phyloP scores from a whole-genome alignment of 2,329 filamentous ascomycete genomes.

The Mycocentrospora acerina region DNA sequence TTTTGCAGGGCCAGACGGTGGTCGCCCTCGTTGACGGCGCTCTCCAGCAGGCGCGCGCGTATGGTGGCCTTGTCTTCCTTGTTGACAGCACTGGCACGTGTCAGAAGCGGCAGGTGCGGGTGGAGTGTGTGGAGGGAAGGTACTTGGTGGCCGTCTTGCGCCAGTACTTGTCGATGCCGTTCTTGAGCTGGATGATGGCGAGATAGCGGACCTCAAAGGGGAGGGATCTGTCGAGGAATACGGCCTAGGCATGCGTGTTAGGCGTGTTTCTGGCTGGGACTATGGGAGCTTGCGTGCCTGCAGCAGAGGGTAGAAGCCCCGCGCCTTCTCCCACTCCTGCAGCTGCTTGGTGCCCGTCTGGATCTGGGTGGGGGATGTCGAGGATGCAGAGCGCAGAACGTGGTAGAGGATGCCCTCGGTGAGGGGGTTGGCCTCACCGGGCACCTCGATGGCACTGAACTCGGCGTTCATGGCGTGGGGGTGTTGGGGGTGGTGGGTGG shows the following conservation, averaged over 20 bases:
- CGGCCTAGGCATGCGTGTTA: constrained; percentile 56
- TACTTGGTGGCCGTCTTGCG: constrained; percentile 73
- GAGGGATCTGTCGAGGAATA: constrained; percentile 78
- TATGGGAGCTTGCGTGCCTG: constrained; percentile 31
- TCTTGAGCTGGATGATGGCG: constrained; percentile 91
- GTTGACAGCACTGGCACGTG: constrained; percentile 54
- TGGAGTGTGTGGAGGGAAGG: background rate
- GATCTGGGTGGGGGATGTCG: constrained; percentile 50
- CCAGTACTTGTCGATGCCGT: constrained; percentile 96
- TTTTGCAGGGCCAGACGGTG: constrained; percentile 80
- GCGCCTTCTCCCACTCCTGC: constrained; percentile 51
- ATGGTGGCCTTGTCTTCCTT: constrained; percentile 76
- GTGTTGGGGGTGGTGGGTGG: background rate
- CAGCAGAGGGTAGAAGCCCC: constrained; percentile 52
- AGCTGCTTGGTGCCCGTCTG: constrained; percentile 56
- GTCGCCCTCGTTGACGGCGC: constrained; percentile 75
- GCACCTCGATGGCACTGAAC: constrained; percentile 65
- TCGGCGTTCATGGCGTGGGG: constrained; percentile 31
- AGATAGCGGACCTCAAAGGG: constrained; percentile 81
- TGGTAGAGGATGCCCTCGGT: constrained; percentile 51
- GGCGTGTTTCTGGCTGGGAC: background rate
- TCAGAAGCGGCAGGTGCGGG: constrained; percentile 7
- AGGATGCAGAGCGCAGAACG: constrained; percentile 51
- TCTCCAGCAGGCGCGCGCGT: constrained; percentile 71
- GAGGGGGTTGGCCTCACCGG: constrained; percentile 71